phyloP scores from a whole-genome alignment of 2,329 filamentous ascomycete species.

The Didymella exigua region DNA sequence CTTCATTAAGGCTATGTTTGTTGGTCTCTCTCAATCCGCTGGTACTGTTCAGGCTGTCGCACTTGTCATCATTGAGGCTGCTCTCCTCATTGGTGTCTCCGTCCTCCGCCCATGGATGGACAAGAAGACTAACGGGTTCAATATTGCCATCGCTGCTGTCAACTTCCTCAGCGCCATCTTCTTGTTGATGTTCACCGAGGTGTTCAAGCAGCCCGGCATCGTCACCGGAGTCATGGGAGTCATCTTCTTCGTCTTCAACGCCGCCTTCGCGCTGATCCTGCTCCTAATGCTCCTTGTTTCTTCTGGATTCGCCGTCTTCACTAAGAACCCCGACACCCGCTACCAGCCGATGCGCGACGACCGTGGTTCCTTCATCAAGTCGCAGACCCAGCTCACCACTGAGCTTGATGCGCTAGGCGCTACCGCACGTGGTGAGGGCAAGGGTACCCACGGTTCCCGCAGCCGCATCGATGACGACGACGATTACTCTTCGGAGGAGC shows the following conservation, averaged over 20 bases:
- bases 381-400: slow-evolving; percentile 82
- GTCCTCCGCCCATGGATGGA: slow-evolving; percentile 96
- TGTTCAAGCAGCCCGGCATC: slow-evolving; percentile 82
- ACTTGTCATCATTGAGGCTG: slow-evolving; percentile 81
- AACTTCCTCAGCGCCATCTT: slow-evolving; percentile 93
- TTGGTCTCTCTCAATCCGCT: slow-evolving; percentile 76
- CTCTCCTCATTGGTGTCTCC: slow-evolving; percentile 74
- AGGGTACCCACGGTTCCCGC: slow-evolving; percentile 51
- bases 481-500: slow-evolving; percentile 61
- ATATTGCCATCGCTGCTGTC: slow-evolving; percentile 86
- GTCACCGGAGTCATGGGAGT: slow-evolving; percentile 89
- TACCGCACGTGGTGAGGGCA: slow-evolving; percentile 79
- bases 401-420: slow-evolving; percentile 89
- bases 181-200: slow-evolving; percentile 82
- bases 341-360: slow-evolving; percentile 98
- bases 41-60: slow-evolving; percentile 79
- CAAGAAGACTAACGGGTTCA: slow-evolving; percentile 96
- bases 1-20: slow-evolving; percentile 86
- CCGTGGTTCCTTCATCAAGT: slow-evolving; percentile 96
- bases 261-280: slow-evolving; percentile 79
- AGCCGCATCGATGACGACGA: slow-evolving; percentile 75
- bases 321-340: slow-evolving; percentile 91
- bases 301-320: slow-evolving; percentile 78
- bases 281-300: slow-evolving; percentile 81
- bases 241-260: slow-evolving; percentile 86